Base-by-base conservation (phyloP, 2,329 filamentous ascomycete genomes). In the Ophiostoma sp. region DNA sequence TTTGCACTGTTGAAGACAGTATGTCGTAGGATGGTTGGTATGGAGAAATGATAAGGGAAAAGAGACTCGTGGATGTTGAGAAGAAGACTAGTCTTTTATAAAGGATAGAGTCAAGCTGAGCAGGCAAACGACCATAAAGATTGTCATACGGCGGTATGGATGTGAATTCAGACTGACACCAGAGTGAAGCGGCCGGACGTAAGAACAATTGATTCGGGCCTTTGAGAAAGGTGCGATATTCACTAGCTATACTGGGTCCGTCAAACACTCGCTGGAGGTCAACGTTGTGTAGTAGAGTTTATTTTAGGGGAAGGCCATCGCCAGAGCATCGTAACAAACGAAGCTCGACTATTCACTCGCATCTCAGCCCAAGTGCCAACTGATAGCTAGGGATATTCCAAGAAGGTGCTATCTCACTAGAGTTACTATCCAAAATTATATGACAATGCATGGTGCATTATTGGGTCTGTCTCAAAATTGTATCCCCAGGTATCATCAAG, bases 401-500 rank as follows among this genome's bases (percentile, higher is more conserved):
- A 41, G 3, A 41, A 41, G 11, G 39, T n/a, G 44, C 17, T 20
- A 7, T 48, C 17, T 48, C 4, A 48, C 44, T n/a, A n/a, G 6
- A 48, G 44, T 20, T 48, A n/a, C 20, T 36, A 64, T 5, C 31
- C 17, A 64, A 35, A 64, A 17, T 39, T 64, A 31, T 35, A 35
- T n/a, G 60, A 20, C 33, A 64, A 31, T 7, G 60, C 60, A 10
- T 33, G 64, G 8, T 52, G 67, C 68, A 71, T 69, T 15, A 70
- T 31, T 1, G 71, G 67, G 10, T 73, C 72, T 4, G 67, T 33
- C 1, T 35, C 60, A 68, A 74, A 74, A 17, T 72, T 39, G 70
- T 74, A 74, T 13, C 65, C 65, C 73, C 73, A 74, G 0, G 73
- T 74, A 39, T 36, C 64, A 67, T 75, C 74, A 13, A 75, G 60